Evolutionary conservation across 2,329 filamentous ascomycete genomes (phyloP).

Genomic region (Penicillium paneum): DNA sequence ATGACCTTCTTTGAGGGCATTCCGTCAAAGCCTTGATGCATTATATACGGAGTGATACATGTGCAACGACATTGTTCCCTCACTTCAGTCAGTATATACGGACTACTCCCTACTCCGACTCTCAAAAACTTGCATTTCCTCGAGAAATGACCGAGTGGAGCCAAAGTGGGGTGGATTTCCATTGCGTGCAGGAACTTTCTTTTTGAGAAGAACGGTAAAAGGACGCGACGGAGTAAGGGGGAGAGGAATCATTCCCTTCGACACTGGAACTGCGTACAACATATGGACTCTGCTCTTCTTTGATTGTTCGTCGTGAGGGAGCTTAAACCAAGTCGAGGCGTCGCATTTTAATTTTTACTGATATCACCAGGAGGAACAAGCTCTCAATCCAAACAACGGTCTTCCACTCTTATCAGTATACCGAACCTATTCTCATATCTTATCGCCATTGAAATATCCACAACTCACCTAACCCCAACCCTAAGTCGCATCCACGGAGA

Average conservation of each 20-base stretch:
- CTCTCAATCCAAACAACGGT: neutral
- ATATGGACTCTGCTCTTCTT: neutral
- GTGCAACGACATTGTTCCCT: neutral
- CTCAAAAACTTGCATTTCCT: neutral
- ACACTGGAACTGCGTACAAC: too few relatives aligned
- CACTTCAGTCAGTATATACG: neutral
- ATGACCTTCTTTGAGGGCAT: neutral
- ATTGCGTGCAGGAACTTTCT: neutral
- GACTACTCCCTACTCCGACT: neutral
- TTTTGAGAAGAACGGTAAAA: neutral
- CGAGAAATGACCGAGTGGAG: neutral
- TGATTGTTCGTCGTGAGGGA: neutral
- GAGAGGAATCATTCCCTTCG: neutral
- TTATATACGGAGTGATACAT: neutral
- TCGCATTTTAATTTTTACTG: neutral
- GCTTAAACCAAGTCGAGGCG: neutral
- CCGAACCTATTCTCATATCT: neutral
- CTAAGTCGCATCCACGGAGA: slow-evolving; percentile 12
- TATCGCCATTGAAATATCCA: neutral
- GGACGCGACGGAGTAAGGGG: neutral
- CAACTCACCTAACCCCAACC: neutral
- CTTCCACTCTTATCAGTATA: neutral
- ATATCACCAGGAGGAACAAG: neutral
- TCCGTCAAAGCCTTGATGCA: neutral
- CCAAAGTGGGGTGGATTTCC: neutral